Evolutionary conservation across 768 basidiomycete genomes (phyloP).

Genomic region (Mrakia blollopis): DNA sequence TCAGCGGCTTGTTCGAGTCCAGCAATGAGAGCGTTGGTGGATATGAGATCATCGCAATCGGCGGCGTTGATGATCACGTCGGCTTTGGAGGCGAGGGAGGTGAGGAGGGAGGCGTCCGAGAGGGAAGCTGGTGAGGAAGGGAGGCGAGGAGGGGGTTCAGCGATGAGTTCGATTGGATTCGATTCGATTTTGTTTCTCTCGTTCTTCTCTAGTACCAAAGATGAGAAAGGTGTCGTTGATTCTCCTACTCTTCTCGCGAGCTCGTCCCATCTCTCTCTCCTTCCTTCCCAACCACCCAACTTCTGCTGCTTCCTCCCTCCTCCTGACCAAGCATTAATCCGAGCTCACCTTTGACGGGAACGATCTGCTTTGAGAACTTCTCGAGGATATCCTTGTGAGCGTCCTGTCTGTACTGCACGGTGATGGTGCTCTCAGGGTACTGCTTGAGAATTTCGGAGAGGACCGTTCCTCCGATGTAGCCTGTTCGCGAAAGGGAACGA

Average conservation of each 20-base stretch:
- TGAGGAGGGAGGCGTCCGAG: slow-evolving; percentile 5
- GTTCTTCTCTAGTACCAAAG: neutral
- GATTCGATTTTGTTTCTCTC: too few species aligned
- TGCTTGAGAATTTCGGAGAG: neutral
- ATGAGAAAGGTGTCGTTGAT: too few species aligned
- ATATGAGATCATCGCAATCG: slow-evolving; percentile 21
- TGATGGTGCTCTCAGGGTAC: slow-evolving; percentile 17
- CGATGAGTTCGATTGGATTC: neutral
- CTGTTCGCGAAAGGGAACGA: neutral
- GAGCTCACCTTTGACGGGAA: slow-evolving; percentile 22
- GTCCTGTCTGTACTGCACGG: slow-evolving; percentile 27
- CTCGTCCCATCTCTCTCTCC: too few species aligned
- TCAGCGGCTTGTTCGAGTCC: slow-evolving; percentile 21
- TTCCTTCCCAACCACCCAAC: too few species aligned
- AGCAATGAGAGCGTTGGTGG: slow-evolving; percentile 10
- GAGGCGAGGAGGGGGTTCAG: neutral
- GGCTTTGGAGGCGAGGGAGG: slow-evolving; percentile 7
- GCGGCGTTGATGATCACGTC: slow-evolving; percentile 29
- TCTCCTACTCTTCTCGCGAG: too few species aligned
- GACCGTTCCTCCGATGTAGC: slow-evolving; percentile 24
- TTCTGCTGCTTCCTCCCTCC: too few species aligned
- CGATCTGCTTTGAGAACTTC: slow-evolving; percentile 10
- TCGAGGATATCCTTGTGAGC: slow-evolving; percentile 5
- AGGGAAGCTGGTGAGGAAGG: slow-evolving; percentile 17
- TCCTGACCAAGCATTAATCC: neutral